A percentile compares a stretch with the other conserved stretches of the same genome.
Conservation (phyloP, 352 stramenopile genomes). For the Pythium phragmiticola region DNA sequence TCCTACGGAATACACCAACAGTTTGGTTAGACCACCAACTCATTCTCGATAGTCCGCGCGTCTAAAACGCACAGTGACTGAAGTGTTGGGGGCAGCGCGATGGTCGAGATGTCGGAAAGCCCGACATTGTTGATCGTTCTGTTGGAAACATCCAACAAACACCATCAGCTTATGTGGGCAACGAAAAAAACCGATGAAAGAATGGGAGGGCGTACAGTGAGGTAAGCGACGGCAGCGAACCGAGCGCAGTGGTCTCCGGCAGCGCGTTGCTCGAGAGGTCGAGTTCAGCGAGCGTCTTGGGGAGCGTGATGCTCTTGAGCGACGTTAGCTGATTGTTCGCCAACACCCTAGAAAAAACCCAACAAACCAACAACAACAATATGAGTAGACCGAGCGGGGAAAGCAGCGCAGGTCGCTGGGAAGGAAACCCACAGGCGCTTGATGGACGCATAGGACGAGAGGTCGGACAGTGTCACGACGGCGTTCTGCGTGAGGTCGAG, state of each 20-base stretch:
- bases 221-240: slow-evolving; percentile 8
- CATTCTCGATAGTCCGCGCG: neutral
- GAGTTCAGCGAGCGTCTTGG: slow-evolving; percentile 14
- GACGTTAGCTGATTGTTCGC: slow-evolving; percentile 15
- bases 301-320: slow-evolving; percentile 11
- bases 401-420: neutral
- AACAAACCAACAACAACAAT: neutral
- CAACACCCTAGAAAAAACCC: slow-evolving; percentile 10
- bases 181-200: neutral
- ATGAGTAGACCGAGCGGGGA: neutral
- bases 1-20: slow-evolving; percentile 7
- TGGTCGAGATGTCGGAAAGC: slow-evolving; percentile 19
- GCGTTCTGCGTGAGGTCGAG: slow-evolving; percentile 20
- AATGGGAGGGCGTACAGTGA: slow-evolving; percentile 13
- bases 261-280: slow-evolving; percentile 20
- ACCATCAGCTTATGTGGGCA: neutral
- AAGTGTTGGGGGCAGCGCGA: slow-evolving; percentile 21
- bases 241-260: slow-evolving; percentile 1
- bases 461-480: slow-evolving; percentile 10
- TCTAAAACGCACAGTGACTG: slow-evolving; percentile 16
- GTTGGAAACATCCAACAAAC: neutral
- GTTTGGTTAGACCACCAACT: neutral
- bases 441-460: slow-evolving; percentile 11
- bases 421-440: slow-evolving; percentile 11
- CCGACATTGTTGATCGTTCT: slow-evolving; percentile 22